These are phyloP conservation scores for Casuarina glauca DNA, from an alignment of 306 rosid genomes.

Conservation along the genomic window DNA sequence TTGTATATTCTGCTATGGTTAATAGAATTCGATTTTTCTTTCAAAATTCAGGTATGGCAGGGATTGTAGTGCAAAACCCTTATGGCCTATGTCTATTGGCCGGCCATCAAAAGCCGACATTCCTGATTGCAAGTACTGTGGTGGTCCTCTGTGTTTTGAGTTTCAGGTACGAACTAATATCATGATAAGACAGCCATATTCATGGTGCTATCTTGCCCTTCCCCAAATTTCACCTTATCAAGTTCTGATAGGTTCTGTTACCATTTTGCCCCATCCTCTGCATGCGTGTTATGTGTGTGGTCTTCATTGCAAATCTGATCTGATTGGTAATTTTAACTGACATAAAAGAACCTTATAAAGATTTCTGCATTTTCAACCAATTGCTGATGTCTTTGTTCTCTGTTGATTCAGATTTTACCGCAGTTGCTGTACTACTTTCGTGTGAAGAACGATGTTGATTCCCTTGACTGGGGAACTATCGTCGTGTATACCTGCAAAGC, in stretches of 20 bases:
- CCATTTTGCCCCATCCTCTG: too few relatives aligned
- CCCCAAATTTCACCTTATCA: neutral
- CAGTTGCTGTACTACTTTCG: conserved; percentile 65
- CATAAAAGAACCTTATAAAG: too few relatives aligned
- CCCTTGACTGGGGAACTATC: conserved; percentile 72
- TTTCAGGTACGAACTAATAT: conserved; percentile 41
- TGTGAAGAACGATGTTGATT: conserved; percentile 53
- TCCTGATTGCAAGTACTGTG: conserved; percentile 43
- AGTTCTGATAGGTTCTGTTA: too few relatives aligned
- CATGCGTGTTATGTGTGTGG: too few relatives aligned
- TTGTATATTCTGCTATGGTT: neutral
- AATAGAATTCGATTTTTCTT: neutral
- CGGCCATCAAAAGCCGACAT: conserved; percentile 60
- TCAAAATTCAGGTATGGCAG: conserved; percentile 61
- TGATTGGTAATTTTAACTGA: too few relatives aligned
- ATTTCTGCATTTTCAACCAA: neutral
- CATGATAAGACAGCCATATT: neutral
- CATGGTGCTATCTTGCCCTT: neutral
- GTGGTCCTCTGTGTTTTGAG: conserved; percentile 49
- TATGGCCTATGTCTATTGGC: conserved; percentile 75
- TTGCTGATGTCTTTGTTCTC: neutral
- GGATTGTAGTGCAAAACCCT: conserved; percentile 46
- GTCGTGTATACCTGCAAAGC: conserved; percentile 65
- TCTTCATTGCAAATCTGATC: neutral
- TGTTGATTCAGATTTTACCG: conserved; percentile 57